Evolutionary conservation across 441 rosid species (phyloP).

Genomic region (Gossypium schwendimanii): DNA sequence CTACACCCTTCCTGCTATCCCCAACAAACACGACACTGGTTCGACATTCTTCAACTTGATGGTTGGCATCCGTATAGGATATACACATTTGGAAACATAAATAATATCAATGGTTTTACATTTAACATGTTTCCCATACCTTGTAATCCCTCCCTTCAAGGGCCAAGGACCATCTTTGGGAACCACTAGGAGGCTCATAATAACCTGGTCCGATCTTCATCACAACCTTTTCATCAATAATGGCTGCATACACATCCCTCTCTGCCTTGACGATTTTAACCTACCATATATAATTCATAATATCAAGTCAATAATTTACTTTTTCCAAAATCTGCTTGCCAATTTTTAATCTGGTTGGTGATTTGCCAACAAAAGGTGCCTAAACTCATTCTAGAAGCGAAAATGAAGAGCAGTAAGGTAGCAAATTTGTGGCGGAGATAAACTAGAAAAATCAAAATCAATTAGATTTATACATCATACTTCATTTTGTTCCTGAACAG

Average conservation of each 20-base stretch:
- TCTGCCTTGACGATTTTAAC: constrained; percentile 62
- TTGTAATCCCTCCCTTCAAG: constrained; percentile 69
- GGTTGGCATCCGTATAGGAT: background rate
- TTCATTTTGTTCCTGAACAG: background rate
- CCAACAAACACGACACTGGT: constrained; percentile 2
- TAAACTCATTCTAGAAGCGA: background rate
- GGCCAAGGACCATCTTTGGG: constrained; percentile 48
- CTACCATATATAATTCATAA: constrained; percentile 24
- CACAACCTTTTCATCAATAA: constrained; percentile 62
- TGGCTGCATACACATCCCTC: constrained; percentile 79
- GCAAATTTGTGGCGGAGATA: background rate
- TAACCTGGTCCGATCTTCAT: constrained; percentile 90
- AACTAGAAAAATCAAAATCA: background rate
- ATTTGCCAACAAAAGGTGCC: background rate
- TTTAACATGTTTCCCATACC: constrained; percentile 77
- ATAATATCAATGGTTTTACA: background rate
- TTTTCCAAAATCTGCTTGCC: background rate
- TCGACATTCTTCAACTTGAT: constrained; percentile 3
- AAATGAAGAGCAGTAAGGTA: background rate
- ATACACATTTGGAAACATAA: background rate
- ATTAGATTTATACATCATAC: background rate
- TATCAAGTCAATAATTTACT: constrained; percentile 8
- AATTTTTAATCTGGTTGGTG: background rate
- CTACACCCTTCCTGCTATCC: background rate
- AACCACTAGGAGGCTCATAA: constrained; percentile 56